Conservation (phyloP, 73 alveolate species). For the Uronychia binucleata region DNA sequence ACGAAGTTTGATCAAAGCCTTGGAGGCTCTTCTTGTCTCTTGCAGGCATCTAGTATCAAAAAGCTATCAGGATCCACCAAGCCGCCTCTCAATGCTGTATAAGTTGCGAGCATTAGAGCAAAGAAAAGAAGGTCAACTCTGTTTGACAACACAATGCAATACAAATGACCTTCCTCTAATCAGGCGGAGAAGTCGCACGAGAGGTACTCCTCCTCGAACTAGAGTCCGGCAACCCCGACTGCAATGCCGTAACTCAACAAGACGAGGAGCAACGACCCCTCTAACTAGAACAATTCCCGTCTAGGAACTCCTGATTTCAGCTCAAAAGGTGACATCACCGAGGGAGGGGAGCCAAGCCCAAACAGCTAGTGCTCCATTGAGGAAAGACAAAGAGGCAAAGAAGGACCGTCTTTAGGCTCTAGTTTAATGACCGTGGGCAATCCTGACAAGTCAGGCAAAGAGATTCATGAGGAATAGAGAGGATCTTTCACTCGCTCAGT, state of each 20-base stretch:
- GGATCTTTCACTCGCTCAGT: too few species aligned
- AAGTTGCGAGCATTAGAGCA: too few species aligned
- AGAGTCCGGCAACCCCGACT: background rate
- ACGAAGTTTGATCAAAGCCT: too few species aligned
- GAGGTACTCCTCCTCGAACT: background rate
- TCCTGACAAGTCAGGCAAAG: background rate
- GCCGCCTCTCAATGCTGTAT: too few species aligned
- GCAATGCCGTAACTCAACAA: background rate
- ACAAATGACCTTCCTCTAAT: background rate
- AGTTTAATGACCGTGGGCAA: too few species aligned
- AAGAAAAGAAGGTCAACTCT: background rate
- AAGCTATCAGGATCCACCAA: too few species aligned
- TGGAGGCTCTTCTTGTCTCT: too few species aligned
- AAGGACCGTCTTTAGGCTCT: too few species aligned
- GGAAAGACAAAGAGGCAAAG: background rate
- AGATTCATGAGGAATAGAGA: background rate
- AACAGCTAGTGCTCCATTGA: background rate
- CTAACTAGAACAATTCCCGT: background rate
- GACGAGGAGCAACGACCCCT: background rate
- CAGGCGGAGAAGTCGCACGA: background rate
- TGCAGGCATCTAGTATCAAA: too few species aligned
- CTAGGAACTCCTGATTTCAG: background rate
- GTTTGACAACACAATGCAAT: background rate
- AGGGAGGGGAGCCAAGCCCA: background rate
- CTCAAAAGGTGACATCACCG: background rate